Base-by-base conservation (phyloP, 495 filamentous ascomycete genomes). In the Neurospora sp. region DNA sequence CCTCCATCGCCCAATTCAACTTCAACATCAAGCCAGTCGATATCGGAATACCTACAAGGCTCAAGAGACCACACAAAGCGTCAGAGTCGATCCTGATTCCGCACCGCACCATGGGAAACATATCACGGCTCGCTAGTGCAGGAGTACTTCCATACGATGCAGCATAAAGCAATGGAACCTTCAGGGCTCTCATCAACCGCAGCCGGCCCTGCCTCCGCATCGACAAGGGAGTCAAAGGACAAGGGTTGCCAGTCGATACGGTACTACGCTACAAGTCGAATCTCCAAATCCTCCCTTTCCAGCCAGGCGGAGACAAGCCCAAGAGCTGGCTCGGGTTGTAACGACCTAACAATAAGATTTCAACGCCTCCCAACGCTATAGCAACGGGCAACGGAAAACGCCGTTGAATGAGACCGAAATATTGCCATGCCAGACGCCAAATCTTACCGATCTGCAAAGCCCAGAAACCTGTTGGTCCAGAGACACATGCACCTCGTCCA, bases 381-480 rank as follows among this genome's bases (percentile, higher is more conserved):
- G 46, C 46, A 20, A 42, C 20, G 20, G 18, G 39, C n/a, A 40
- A 70, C 71, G 72, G 75, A 72, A 72, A 48, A 76, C 46, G 46
- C 72, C 75, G 72, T 76, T 73, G 73, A 39, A 38, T 38, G 70
- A n/a, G 44, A 40, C 35, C 72, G 42, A 72, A 12, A 42, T 72
- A 37, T 78, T 72, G 77, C 78, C 77, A 77, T 74, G 70, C 41
- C 70, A 72, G 35, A 23, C 39, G 59, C 46, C 48, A 48, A 6
- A 41, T 70, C 71, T 73, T 70, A 71, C 20, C 62, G 75, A 78
- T 77, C 74, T 70, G 73, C 75, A 71, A 39, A 76, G 76, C 76
- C 75, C 74, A 77, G 74, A 76, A 76, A 73, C 72, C 14, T 10
- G 69, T 46, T 74, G 69, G 74, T 73, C 74, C 18, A 37, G 20